Conservation (phyloP, 192 early-diverging fungal species). For the Podila epigama region DNA sequence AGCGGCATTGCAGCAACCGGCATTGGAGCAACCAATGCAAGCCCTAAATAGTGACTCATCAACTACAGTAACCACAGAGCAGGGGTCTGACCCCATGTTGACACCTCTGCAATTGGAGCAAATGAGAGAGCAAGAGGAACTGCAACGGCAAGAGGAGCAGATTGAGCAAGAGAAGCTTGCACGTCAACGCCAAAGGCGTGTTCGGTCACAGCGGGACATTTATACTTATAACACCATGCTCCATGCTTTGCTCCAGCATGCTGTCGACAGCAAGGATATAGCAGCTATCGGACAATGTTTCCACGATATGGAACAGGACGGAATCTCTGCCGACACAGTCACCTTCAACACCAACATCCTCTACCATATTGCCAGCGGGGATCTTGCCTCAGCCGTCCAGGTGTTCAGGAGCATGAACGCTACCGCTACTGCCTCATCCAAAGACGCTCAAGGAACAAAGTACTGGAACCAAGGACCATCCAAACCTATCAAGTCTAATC, state of each 20-base stretch:
- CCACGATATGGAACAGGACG: slow-evolving; percentile 42
- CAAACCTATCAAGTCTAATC: slow-evolving; percentile 11
- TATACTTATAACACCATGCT: slow-evolving; percentile 49
- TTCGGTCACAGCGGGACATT: slow-evolving; percentile 15
- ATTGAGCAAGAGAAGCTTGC: neutral
- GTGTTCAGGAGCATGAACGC: slow-evolving; percentile 36
- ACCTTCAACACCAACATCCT: slow-evolving; percentile 49
- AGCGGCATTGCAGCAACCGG: neutral
- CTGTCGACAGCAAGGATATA: slow-evolving; percentile 37
- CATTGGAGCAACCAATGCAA: neutral
- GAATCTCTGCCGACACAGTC: slow-evolving; percentile 32
- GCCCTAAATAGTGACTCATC: neutral
- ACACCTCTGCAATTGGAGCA: neutral
- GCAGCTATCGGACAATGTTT: slow-evolving; percentile 43
- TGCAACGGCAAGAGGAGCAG: neutral
- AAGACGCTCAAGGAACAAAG: neutral
- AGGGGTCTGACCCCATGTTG: no score
- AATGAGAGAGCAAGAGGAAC: neutral
- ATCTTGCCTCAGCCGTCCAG: slow-evolving; percentile 24
- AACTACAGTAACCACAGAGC: neutral
- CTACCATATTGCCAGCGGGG: slow-evolving; percentile 35
- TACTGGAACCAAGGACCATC: neutral
- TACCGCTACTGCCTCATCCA: neutral
- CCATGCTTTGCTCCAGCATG: slow-evolving; percentile 36
- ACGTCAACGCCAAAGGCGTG: neutral